Evolutionary conservation across 192 early-diverging fungal genomes (phyloP), one percentile per base, ranked within the genome.

Genomic region (Coemansia sp.): DNA sequence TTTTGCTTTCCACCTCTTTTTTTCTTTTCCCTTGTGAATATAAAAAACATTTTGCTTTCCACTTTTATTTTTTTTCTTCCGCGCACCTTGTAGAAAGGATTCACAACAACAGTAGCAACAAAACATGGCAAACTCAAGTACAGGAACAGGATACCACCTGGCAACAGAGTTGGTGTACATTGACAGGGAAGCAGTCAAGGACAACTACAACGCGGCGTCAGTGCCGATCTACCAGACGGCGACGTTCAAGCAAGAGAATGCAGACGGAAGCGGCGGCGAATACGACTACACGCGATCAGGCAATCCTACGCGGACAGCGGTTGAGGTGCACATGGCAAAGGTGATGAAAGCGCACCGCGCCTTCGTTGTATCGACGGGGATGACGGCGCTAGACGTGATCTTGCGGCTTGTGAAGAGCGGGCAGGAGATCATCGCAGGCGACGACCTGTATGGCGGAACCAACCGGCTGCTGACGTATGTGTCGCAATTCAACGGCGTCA

Each of bases 161-260:
- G 90, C 89, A 26, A 93, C 92, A 5, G 89, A 93, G 74, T 84
- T 93, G 5, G 92, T 93, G 33, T 81, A 84, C 35, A 86, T 93
- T 60, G 92, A 92, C 73, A 77, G 87, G 63, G 88, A 90, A 46
- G 68, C 62, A 45, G 84, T 85, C 49, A 86, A 84, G 68, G 95
- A 99, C 77, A 89, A 85, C 60, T 95, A 99, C 86, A 90, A 93
- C 81, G 87, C 95, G 11, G 87, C 92, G 23, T 94, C 92, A 8
- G 89, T 95, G 51, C 97, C 97, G n/a, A 94, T 99, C 68, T 99
- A 99, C 86, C 95, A 97, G 67, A 92, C 95, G 0, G 97, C 97
- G 14, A 99, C 97, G 0, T 99, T 99, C 83, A 97, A 95, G 83
- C 95, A 97, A 76, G 74, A 72, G n/a, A 76, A 83, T 21, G 93